Percentiles rank a stretch among this genome's conserved stretches.
Conservation (phyloP, 345 rosid genomes). For the Geranium rotundifolium region DNA sequence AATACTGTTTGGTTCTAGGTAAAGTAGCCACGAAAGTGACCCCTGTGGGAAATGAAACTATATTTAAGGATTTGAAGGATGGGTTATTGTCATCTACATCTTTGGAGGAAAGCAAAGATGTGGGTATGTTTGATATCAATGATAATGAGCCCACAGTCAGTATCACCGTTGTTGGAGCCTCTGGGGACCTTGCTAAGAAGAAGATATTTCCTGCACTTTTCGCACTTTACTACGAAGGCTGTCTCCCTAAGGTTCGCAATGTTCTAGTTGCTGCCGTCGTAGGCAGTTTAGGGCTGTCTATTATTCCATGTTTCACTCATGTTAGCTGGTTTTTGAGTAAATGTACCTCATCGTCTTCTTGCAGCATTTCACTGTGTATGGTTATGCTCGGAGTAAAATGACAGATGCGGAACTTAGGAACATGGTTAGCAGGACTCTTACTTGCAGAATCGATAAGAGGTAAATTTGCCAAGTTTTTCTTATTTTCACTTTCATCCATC, state of each 20-base stretch:
- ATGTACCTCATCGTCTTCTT: constrained; percentile 11
- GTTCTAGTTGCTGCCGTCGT: too few species aligned
- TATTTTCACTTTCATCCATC: background rate
- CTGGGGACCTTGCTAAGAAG: constrained; percentile 99
- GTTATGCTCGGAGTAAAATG: constrained; percentile 89
- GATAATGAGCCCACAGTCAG: constrained; percentile 55
- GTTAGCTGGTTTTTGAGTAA: background rate
- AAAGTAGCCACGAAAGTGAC: constrained; percentile 32
- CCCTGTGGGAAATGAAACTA: constrained; percentile 24
- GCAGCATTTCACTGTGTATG: constrained; percentile 55
- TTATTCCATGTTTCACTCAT: too few species aligned
- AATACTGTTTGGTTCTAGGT: constrained; percentile 24
- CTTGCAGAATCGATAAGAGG: constrained; percentile 96
- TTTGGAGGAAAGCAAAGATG: constrained; percentile 27
- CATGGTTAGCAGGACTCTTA: constrained; percentile 86
- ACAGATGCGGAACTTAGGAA: constrained; percentile 76
- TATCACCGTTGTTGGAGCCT: constrained; percentile 89
- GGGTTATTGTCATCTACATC: constrained; percentile 31
- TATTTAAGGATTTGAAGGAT: constrained; percentile 30
- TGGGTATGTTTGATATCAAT: constrained; percentile 26
- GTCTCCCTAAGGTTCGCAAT: constrained; percentile 64
- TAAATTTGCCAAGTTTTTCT: constrained; percentile 11
- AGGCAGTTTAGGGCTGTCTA: too few species aligned
- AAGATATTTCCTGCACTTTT: constrained; percentile 97
- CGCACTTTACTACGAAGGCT: constrained; percentile 77